These are phyloP conservation scores for Rhizopogon vulgaris DNA, from an alignment of 768 basidiomycete species.

Conservation along the genomic window DNA sequence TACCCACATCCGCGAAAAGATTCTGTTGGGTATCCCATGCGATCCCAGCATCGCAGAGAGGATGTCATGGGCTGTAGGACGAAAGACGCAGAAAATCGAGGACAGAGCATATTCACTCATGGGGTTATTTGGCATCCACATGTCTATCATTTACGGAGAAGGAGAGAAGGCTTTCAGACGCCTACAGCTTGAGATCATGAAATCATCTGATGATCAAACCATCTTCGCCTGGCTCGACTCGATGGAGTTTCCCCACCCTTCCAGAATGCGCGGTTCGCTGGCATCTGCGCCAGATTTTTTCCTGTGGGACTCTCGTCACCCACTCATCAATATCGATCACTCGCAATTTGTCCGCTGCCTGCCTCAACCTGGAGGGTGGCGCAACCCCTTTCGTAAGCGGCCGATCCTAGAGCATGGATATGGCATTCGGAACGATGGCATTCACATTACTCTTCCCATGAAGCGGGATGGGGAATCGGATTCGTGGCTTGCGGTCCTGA, in stretches of 20 bases:
- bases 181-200: slow-evolving; percentile 10
- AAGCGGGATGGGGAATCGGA: not conserved
- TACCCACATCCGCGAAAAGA: slow-evolving; percentile 3
- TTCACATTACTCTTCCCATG: slow-evolving; percentile 6
- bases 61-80: slow-evolving; percentile 23
- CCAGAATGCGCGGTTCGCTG: not conserved
- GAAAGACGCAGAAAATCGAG: slow-evolving; percentile 23
- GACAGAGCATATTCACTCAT: slow-evolving; percentile 24
- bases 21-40: not conserved
- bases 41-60: slow-evolving; percentile 11
- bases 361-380: not conserved
- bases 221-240: slow-evolving; percentile 9
- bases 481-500: slow-evolving; percentile 3
- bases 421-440: slow-evolving; percentile 1
- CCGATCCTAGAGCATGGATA: not conserved
- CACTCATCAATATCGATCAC: not conserved
- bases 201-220: slow-evolving; percentile 7
- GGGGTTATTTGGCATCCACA: slow-evolving; percentile 10
- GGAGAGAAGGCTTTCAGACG: slow-evolving; percentile 12
- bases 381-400: not conserved
- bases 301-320: not conserved
- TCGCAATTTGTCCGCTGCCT: not conserved
- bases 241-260: not conserved
- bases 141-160: slow-evolving; percentile 15
- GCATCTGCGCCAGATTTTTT: slow-evolving; percentile 4